phyloP scores from a whole-genome alignment of 1,284 basidiomycete species.

The Megacollybia platyphylla region DNA sequence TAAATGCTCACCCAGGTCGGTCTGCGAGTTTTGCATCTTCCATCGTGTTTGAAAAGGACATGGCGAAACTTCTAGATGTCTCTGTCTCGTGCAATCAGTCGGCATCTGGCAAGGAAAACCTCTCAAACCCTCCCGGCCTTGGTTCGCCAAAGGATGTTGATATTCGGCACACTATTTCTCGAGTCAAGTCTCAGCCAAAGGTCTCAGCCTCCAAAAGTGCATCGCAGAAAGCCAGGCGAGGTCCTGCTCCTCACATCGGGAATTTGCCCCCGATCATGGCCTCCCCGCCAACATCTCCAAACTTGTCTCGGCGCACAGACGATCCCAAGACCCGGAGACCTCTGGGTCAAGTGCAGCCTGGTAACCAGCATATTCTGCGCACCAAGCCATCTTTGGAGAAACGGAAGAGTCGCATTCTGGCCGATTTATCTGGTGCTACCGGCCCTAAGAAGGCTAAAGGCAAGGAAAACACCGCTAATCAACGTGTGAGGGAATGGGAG shows the following conservation, averaged over 20 bases:
- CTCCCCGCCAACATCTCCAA: slow-evolving; percentile 25
- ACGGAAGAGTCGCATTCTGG: slow-evolving; percentile 7
- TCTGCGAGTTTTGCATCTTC: slow-evolving; percentile 40
- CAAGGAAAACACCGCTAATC: slow-evolving; percentile 27
- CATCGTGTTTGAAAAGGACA: slow-evolving; percentile 33
- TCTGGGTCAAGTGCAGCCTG: slow-evolving; percentile 7
- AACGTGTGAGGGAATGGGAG: slow-evolving; percentile 46
- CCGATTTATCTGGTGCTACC: slow-evolving; percentile 7
- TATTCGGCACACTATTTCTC: slow-evolving; percentile 13
- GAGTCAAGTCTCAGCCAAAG: slow-evolving; percentile 30
- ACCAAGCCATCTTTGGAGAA: slow-evolving; percentile 6
- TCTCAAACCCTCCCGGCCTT: slow-evolving; percentile 16
- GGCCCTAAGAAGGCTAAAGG: slow-evolving; percentile 13
- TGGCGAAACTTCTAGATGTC: slow-evolving; percentile 26
- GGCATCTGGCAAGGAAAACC: slow-evolving; percentile 8
- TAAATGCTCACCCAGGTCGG: slow-evolving; percentile 22
- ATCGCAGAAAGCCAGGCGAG: slow-evolving; percentile 20
- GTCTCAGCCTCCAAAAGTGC: slow-evolving; percentile 21
- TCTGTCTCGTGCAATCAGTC: slow-evolving; percentile 19
- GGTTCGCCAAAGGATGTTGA: slow-evolving; percentile 9
- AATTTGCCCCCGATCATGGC: slow-evolving; percentile 36
- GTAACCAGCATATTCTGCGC: slow-evolving; percentile 8
- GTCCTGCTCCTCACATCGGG: slow-evolving; percentile 15
- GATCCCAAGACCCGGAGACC: slow-evolving; percentile 7
- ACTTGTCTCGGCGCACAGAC: slow-evolving; percentile 12